These are phyloP conservation scores for Pseudogymnoascus sp. DNA, from an alignment of 2,329 filamentous ascomycete genomes.

Conservation along the genomic window DNA sequence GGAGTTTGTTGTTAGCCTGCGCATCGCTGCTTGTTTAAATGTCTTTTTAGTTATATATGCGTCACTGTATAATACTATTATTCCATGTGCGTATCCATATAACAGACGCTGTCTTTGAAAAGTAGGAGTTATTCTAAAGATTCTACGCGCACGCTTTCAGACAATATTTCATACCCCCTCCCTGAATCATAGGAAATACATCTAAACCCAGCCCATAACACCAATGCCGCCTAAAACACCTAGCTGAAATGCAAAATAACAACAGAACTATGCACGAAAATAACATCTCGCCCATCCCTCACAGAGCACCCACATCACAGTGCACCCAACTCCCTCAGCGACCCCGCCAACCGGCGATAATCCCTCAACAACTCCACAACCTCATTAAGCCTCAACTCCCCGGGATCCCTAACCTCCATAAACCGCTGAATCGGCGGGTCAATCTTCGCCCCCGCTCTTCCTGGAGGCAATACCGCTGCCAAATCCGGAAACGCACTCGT, in stretches of 20 bases:
- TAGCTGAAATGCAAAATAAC: background rate
- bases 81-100: background rate
- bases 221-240: background rate
- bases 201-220: background rate
- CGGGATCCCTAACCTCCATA: constrained; percentile 60
- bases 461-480: constrained; percentile 42
- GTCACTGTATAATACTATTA: background rate
- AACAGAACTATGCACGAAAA: background rate
- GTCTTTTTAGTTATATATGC: background rate
- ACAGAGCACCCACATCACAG: constrained; percentile 52
- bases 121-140: background rate
- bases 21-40: background rate
- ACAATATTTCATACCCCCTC: background rate
- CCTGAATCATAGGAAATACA: background rate
- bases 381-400: constrained; percentile 64
- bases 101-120: background rate
- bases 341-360: constrained; percentile 62
- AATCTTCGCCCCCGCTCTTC: constrained; percentile 33
- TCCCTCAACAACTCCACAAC: constrained; percentile 63
- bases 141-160: background rate
- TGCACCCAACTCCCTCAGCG: constrained; percentile 53
- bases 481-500: constrained; percentile 54
- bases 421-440: constrained; percentile 64
- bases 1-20: background rate
- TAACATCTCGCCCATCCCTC: constrained; percentile 18